Evolutionary conservation across 2,329 filamentous ascomycete genomes (phyloP), one percentile per base, ranked within the genome.

Genomic region (Colletotrichum lupini): DNA sequence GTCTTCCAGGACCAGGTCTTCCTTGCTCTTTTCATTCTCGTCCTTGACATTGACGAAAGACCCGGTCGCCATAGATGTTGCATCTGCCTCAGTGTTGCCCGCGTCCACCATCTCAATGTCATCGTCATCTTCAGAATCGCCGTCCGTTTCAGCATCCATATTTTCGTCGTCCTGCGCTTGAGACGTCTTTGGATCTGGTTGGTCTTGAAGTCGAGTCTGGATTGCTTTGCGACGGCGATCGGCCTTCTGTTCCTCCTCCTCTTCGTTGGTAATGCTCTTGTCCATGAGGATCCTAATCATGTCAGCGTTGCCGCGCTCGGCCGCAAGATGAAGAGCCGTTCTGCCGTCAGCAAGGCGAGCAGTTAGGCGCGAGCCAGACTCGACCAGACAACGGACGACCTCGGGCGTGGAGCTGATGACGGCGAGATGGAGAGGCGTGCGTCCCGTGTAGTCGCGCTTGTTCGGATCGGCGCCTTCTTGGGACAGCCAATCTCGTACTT

Each of bases 281-380:
- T 91, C 86, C 79, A 97, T 88, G 14, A 97, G 84, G 8, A 92
- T 89, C 74, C 88, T 91, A 75, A 97, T 87, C 75, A 97, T 95
- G 22, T 92, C 90, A 1, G 84, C 79, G 75, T 91, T 84, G 0
- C 95, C 95, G 26, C 92, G 88, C 57, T 91, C 88, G 22, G 94
- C 93, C 22, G 94, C 94, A 35, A 97, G 85, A 81, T 97, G 95
- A n/a, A 97, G 86, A 9, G 94, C 93, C 2, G 94, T 97, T 76
- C 90, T 89, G 4, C 95, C 95, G 80, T 97, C 95, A 0, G 93
- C 93, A 52, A 97, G 81, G 62, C 95, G 90, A 62, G 94, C 88
- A 28, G 95, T 89, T 28, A 97, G 83, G 19, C 94, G 90, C 42
- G 94, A 92, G 3, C 92, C 93, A 70, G 91, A 86, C 74, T 95